These are phyloP conservation scores for Lophiostoma macrostomum DNA, from an alignment of 495 filamentous ascomycete genomes.

Conservation along the genomic window DNA sequence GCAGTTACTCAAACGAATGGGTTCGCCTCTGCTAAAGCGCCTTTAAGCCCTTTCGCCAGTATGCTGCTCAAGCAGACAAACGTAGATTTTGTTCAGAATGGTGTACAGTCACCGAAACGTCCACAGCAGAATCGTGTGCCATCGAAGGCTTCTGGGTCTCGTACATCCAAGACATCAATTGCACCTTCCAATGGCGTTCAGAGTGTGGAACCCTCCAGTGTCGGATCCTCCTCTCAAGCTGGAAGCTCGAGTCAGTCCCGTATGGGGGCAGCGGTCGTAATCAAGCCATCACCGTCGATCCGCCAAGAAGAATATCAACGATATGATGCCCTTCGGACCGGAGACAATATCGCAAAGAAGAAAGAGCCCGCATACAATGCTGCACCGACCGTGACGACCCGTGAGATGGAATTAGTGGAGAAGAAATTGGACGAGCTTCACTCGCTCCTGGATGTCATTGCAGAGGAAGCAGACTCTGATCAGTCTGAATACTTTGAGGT, in stretches of 20 bases:
- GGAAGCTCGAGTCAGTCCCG: too few species aligned
- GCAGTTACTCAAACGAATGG: conserved; percentile 14
- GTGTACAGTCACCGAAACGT: too few species aligned
- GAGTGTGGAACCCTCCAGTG: too few species aligned
- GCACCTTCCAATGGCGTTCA: too few species aligned
- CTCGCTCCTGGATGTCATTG: conserved; percentile 62
- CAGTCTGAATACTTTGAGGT: conserved; percentile 47
- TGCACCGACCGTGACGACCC: conserved; percentile 30
- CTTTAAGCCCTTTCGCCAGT: conserved; percentile 56
- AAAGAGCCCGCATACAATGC: conserved; percentile 37
- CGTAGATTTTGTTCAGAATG: too few species aligned
- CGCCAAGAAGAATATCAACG: conserved; percentile 15
- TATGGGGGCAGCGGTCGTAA: conserved; percentile 7
- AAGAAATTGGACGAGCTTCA: conserved; percentile 10
- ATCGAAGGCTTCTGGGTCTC: too few species aligned
- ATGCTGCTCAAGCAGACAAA: conserved; percentile 58
- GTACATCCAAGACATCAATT: too few species aligned
- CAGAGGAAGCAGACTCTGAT: conserved; percentile 71
- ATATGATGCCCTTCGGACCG: not conserved
- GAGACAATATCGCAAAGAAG: conserved; percentile 24
- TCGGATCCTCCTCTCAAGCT: too few species aligned
- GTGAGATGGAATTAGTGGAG: conserved; percentile 20
- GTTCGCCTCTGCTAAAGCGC: conserved; percentile 22
- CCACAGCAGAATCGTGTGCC: too few species aligned
- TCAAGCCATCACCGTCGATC: conserved; percentile 3